Conservation (phyloP, 2,329 filamentous ascomycete species). For the Davidsoniella neocaledoniae region DNA sequence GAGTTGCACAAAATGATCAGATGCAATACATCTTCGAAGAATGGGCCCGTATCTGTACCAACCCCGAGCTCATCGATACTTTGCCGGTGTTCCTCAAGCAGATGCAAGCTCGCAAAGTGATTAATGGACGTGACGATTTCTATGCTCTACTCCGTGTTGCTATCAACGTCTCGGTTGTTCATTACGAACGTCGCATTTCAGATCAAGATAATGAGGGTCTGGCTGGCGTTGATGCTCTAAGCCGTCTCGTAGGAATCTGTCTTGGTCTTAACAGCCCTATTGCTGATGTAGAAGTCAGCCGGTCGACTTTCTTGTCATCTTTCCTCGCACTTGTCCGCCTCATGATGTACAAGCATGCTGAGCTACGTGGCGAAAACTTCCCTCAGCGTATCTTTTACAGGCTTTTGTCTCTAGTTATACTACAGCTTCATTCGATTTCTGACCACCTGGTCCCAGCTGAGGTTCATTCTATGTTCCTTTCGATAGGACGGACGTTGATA, state of each 20-base stretch:
- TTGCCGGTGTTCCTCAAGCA: constrained; percentile 68
- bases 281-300: constrained; percentile 18
- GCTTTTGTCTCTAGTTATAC: constrained; percentile 56
- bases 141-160: constrained; percentile 64
- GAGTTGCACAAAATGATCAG: constrained; percentile 54
- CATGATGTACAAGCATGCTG: constrained; percentile 71
- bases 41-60: constrained; percentile 72
- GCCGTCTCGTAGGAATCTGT: constrained; percentile 61
- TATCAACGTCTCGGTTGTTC: constrained; percentile 61
- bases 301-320: constrained; percentile 58
- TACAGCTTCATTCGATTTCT: constrained; percentile 35
- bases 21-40: constrained; percentile 93
- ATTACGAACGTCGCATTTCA: constrained; percentile 56
- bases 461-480: constrained; percentile 3
- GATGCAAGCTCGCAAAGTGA: constrained; percentile 55
- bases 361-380: constrained; percentile 63
- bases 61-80: constrained; percentile 58
- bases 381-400: constrained; percentile 85
- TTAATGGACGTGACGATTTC: constrained; percentile 60
- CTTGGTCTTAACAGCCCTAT: constrained; percentile 23
- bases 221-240: constrained; percentile 57
- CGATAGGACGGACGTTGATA: constrained; percentile 40
- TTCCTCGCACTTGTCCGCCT: constrained; percentile 63
- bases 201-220: constrained; percentile 36
- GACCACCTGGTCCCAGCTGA: not conserved